phyloP scores from a whole-genome alignment of 805 yeast genomes.

The Yarrowia alimentaria region DNA sequence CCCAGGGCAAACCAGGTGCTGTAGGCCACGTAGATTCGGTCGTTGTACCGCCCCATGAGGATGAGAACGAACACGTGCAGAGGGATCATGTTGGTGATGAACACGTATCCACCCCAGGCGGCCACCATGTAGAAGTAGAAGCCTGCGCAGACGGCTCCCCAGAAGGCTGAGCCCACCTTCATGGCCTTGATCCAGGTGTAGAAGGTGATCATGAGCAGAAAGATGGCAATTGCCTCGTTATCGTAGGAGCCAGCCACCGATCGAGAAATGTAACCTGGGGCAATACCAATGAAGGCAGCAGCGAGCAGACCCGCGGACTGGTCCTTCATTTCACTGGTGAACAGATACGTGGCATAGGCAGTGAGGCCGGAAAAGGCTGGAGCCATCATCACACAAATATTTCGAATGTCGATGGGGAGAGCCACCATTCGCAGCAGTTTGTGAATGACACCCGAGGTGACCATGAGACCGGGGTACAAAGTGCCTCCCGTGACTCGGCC shows the following conservation, averaged over 20 bases:
- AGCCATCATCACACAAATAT: conserved; percentile 91
- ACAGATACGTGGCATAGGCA: conserved; percentile 81
- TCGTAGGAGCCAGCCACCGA: conserved; percentile 99
- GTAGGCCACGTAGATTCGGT: conserved; percentile 81
- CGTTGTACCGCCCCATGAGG: conserved; percentile 90
- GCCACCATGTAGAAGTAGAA: conserved; percentile 98
- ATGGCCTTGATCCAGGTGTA: conserved; percentile 93
- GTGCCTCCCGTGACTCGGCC: conserved; percentile 99
- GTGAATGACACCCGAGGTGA: conserved; percentile 90
- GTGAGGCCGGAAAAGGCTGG: conserved; percentile 95
- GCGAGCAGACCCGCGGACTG: conserved; percentile 85
- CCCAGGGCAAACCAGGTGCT: conserved; percentile 97
- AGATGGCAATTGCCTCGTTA: conserved; percentile 98
- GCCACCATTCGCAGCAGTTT: conserved; percentile 61
- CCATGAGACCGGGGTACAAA: conserved; percentile 96
- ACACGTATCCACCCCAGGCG: conserved; percentile 99
- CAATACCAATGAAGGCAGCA: conserved; percentile 94
- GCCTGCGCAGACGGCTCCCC: conserved; percentile 78
- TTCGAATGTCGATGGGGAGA: conserved; percentile 89
- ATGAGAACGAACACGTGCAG: conserved; percentile 87
- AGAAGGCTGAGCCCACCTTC: conserved; percentile 84
- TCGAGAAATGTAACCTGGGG: conserved; percentile 97
- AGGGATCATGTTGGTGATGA: conserved; percentile 96
- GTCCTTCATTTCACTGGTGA: conserved; percentile 88
- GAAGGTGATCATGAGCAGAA: conserved; percentile 91